These are phyloP conservation scores for Triadica sebifera DNA, from an alignment of 345 rosid genomes.

Conservation along the genomic window DNA sequence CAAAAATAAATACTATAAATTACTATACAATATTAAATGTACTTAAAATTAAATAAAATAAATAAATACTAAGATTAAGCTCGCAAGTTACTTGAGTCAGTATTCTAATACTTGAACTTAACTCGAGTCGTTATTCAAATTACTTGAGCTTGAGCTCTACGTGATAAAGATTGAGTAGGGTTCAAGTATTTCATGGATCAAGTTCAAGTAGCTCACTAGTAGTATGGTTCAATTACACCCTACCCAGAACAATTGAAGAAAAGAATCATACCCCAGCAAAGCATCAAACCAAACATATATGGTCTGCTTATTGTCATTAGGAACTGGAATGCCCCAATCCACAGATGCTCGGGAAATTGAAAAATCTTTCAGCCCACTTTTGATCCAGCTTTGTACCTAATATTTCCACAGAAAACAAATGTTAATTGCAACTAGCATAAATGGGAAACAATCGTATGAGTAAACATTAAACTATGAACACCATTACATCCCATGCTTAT, in stretches of 20 bases:
- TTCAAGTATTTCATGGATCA: neutral
- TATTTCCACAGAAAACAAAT: constrained; percentile 13
- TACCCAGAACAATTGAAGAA: neutral
- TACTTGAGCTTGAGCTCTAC: neutral
- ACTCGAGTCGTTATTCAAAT: neutral
- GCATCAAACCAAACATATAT: constrained; percentile 99
- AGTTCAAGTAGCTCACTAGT: neutral
- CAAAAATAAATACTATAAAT: too few relatives aligned
- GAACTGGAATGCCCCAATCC: constrained; percentile 97
- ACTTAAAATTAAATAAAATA: neutral
- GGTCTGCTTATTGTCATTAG: constrained; percentile 80
- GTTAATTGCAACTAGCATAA: neutral
- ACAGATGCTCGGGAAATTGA: constrained; percentile 96
- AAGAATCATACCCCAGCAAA: constrained; percentile 64
- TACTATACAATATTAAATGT: neutral
- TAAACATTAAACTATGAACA: too few relatives aligned
- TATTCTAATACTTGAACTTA: neutral
- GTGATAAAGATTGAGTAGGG: neutral
- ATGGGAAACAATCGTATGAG: neutral
- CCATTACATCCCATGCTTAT: neutral
- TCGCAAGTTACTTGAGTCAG: neutral
- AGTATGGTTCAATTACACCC: neutral
- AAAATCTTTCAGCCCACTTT: constrained; percentile 79
- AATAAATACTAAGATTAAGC: neutral
- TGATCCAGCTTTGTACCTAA: constrained; percentile 94